Percentiles rank a stretch among this genome's conserved stretches.
These are phyloP conservation scores for Anthoceros angustus DNA, from an alignment of 225 moss, liverwort and hornwort genomes.

Conservation along the genomic window DNA sequence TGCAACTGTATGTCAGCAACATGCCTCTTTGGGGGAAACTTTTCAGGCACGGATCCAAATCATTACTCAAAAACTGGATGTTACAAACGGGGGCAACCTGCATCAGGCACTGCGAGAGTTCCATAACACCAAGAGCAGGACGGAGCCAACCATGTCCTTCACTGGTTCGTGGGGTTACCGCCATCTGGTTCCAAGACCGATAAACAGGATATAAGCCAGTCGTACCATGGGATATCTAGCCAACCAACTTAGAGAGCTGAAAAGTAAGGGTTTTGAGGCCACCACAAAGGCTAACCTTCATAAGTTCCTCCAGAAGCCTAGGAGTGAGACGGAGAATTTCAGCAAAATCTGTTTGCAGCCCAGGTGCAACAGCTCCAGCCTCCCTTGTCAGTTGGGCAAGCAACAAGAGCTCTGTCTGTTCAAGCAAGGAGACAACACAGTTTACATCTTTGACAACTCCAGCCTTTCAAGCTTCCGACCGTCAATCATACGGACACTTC, in stretches of 20 bases:
- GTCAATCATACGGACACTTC: too few species aligned
- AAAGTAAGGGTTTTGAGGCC: neutral
- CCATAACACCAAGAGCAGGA: conserved; percentile 94
- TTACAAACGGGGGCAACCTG: conserved; percentile 24
- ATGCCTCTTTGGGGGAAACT: neutral
- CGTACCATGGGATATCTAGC: neutral
- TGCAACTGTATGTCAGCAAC: neutral
- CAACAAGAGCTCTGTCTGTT: conserved; percentile 82
- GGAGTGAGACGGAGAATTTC: conserved; percentile 65
- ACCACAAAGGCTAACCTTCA: conserved; percentile 41
- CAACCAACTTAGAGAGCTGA: neutral
- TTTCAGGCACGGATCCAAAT: neutral
- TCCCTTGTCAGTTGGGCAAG: conserved; percentile 78
- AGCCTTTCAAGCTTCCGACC: neutral
- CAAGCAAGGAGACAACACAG: neutral
- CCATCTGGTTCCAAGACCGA: conserved; percentile 36
- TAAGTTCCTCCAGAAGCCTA: conserved; percentile 88
- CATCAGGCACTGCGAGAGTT: conserved; percentile 88
- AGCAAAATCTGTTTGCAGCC: conserved; percentile 59
- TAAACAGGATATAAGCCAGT: neutral
- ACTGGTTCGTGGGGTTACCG: conserved; percentile 66
- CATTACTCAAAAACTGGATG: too few species aligned
- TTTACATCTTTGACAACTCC: neutral
- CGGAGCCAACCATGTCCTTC: conserved; percentile 95
- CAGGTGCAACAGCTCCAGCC: conserved; percentile 40